Conservation (phyloP, 768 basidiomycete genomes). For the Serendipita sp. region DNA sequence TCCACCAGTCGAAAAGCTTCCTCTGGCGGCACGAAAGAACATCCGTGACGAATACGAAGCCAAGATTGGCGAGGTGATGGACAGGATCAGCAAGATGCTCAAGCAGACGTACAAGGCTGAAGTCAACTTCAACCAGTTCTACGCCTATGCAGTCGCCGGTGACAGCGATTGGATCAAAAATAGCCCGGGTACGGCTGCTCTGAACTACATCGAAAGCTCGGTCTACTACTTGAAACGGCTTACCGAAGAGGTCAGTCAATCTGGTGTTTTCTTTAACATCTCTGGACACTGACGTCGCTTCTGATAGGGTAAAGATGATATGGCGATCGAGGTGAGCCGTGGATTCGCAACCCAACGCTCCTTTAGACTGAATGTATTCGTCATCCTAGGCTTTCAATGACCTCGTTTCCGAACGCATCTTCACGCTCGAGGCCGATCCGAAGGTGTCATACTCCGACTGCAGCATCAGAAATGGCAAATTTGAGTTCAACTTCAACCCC, state of each 20-base stretch:
- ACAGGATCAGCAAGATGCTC: not conserved
- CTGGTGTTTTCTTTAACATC: no score
- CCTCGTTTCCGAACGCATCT: not conserved
- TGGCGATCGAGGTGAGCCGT: not conserved
- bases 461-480: not conserved
- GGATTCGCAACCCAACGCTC: no score
- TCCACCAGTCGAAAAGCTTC: conserved; percentile 1
- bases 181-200: not conserved
- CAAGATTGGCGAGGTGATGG: not conserved
- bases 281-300: not conserved
- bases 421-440: not conserved
- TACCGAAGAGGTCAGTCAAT: not conserved
- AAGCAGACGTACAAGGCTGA: not conserved
- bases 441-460: not conserved
- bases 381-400: not conserved
- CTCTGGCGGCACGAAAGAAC: conserved; percentile 1
- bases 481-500: not conserved
- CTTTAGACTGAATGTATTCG: no score
- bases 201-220: not conserved
- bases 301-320: not conserved
- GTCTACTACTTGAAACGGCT: not conserved
- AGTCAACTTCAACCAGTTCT: conserved; percentile 2
- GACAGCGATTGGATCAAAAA: not conserved
- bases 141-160: not conserved
- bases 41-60: conserved; percentile 3